Conservation (phyloP, 257 asterid genomes). For the Eustoma russellianum region DNA sequence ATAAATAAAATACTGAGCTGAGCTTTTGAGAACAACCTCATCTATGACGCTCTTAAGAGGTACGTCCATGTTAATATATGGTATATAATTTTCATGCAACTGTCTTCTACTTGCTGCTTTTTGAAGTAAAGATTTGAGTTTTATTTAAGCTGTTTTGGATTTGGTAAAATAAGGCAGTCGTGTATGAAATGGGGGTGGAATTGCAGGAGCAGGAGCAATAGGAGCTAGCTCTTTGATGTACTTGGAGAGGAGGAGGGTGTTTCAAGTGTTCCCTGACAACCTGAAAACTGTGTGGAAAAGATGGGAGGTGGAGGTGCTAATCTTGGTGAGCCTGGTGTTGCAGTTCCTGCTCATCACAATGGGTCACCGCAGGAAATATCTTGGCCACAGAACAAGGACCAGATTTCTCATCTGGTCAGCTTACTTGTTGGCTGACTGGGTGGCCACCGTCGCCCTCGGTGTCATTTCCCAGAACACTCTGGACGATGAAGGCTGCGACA, state of each 20-base stretch:
- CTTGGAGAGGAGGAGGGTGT: slow-evolving; percentile 23
- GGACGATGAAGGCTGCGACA: slow-evolving; percentile 15
- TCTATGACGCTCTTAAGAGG: too few species aligned
- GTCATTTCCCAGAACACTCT: slow-evolving; percentile 32
- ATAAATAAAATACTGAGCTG: too few species aligned
- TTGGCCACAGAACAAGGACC: slow-evolving; percentile 22
- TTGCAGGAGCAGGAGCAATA: slow-evolving; percentile 1
- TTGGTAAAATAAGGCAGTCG: too few species aligned
- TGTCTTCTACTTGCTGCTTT: too few species aligned
- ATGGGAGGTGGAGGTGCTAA: slow-evolving; percentile 32
- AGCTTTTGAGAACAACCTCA: too few species aligned
- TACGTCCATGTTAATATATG: too few species aligned
- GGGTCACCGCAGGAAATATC: slow-evolving; percentile 35
- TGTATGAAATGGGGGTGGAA: too few species aligned
- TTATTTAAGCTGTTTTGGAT: too few species aligned
- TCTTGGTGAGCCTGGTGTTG: slow-evolving; percentile 28
- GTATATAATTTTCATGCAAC: too few species aligned
- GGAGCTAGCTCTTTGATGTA: slow-evolving; percentile 20
- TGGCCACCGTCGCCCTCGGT: slow-evolving; percentile 36
- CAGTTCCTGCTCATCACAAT: slow-evolving; percentile 24
- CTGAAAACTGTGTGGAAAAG: slow-evolving; percentile 15
- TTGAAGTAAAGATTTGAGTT: too few species aligned
- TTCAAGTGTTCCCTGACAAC: slow-evolving; percentile 15
- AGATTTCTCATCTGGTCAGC: slow-evolving; percentile 37
- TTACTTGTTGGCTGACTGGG: slow-evolving; percentile 41